phyloP scores from a whole-genome alignment of 2,329 filamentous ascomycete genomes.

The Pseudogymnoascus sp. region DNA sequence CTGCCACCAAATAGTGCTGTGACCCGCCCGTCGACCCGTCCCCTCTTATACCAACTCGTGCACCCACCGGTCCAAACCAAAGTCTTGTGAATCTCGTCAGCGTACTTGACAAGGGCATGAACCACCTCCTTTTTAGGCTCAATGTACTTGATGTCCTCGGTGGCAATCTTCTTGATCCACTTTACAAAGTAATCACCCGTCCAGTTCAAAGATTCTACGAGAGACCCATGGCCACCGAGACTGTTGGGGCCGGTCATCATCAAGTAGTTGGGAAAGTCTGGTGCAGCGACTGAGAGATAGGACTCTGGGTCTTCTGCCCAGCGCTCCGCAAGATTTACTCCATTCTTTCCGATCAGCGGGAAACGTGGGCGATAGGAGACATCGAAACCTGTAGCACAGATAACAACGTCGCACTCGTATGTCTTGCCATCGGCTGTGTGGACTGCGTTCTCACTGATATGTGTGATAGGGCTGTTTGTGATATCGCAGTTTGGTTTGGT shows the following conservation, averaged over 20 bases:
- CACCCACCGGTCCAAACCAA: constrained; percentile 33
- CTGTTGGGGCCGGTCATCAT: constrained; percentile 24
- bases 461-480: constrained; percentile 15
- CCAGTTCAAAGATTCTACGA: constrained; percentile 24
- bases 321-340: constrained; percentile 15
- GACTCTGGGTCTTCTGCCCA: constrained; percentile 19
- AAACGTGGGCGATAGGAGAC: constrained; percentile 24
- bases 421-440: background rate
- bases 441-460: background rate
- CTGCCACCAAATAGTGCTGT: constrained; percentile 39
- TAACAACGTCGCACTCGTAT: constrained; percentile 26
- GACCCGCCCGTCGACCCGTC: constrained; percentile 35
- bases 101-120: constrained; percentile 33
- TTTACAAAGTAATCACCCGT: constrained; percentile 29
- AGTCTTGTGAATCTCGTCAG: constrained; percentile 36
- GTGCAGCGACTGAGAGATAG: constrained; percentile 20
- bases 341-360: constrained; percentile 18
- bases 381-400: constrained; percentile 30
- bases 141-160: constrained; percentile 28
- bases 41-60: constrained; percentile 41
- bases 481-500: constrained; percentile 14
- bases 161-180: constrained; percentile 28
- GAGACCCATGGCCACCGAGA: constrained; percentile 21
- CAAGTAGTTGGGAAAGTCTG: constrained; percentile 12
- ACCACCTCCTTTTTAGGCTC: constrained; percentile 29